Evolutionary conservation across 2,329 filamentous ascomycete genomes (phyloP), one percentile per base, ranked within the genome.

Genomic region (Colletotrichum euphorbiae): DNA sequence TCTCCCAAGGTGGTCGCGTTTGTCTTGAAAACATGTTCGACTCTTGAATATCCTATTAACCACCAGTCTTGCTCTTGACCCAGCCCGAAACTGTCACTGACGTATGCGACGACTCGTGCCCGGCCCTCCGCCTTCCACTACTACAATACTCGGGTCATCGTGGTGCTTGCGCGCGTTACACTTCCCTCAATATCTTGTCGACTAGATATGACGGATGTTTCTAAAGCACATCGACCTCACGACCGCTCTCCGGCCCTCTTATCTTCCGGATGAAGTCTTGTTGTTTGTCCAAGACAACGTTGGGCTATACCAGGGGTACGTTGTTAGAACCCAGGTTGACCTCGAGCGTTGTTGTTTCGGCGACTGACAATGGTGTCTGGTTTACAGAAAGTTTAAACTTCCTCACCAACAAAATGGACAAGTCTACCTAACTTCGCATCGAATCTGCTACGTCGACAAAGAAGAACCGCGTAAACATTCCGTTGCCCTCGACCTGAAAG

Each of bases 221-320:
- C 87, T 98, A 86, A 95, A 97, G 86, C 90, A 92, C 75, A 88
- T 98, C 79, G 95, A 99, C 82, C 89, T 99, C 76, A 99, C 96
- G 67, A 97, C 95, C 83, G 96, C 96, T 77, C 88, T 98, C 77
- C 92, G 96, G 85, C 96, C 96, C 75, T 92, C 91, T 70, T 91
- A 98, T 78, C 88, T 97, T 73, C 92, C 93, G 76, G 96, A 98
- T 85, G 96, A 99, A 87, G 92, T 93, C 73, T 85, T 98, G 62
- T 87, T 99, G 69, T 98, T 97, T 82, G 95, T 99, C 67, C 95
- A 98, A 83, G 94, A 98, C 85, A 94, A 93, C 79, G 94, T 99
- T 75, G 96, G 96, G 73, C 85, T 99, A 70, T 99, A 99, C 83
- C 93, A 98, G 86, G 96, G 96, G 94, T 97, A 86, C 82, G 90